Percentiles rank a stretch among this genome's conserved stretches.
Conservation (phyloP, 768 basidiomycete genomes). For the Panellus pusillus region DNA sequence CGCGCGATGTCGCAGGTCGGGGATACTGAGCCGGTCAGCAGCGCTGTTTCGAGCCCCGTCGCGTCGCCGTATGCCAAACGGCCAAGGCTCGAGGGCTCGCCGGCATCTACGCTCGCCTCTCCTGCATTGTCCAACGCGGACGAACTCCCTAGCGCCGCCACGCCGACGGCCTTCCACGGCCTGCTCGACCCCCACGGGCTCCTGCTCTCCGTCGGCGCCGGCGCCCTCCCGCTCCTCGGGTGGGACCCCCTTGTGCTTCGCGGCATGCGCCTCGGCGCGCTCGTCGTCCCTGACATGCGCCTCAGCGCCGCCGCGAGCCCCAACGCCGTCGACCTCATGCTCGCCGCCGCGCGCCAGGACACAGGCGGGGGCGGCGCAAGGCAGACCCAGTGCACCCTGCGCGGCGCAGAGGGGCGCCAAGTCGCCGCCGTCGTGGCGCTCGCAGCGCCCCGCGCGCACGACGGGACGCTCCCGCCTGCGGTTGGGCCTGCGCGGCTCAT, state of each 20-base stretch:
- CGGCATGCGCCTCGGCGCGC: slow-evolving; percentile 14
- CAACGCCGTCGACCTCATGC: slow-evolving; percentile 3
- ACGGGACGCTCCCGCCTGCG: slow-evolving; percentile 3
- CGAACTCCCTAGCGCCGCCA: slow-evolving; percentile 5
- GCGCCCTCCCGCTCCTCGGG: slow-evolving; percentile 11
- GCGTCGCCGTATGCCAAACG: too few relatives aligned
- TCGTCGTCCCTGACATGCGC: slow-evolving; percentile 9
- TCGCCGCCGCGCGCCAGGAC: neutral
- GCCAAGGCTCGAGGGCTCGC: too few relatives aligned
- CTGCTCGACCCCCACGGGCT: slow-evolving; percentile 18
- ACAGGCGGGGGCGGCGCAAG: neutral
- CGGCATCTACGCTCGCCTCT: too few relatives aligned
- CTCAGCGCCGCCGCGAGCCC: slow-evolving; percentile 1
- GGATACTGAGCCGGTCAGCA: too few relatives aligned
- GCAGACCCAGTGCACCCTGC: slow-evolving; percentile 1
- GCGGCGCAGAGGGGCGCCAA: neutral
- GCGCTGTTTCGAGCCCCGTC: too few relatives aligned
- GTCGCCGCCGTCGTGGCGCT: slow-evolving; percentile 7
- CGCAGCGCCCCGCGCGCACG: neutral
- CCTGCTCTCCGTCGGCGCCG: slow-evolving; percentile 19
- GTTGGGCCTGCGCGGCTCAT: slow-evolving; percentile 15
- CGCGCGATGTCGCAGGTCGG: slow-evolving; percentile 60
- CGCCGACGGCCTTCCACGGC: slow-evolving; percentile 16
- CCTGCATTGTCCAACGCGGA: neutral
- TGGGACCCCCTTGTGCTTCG: slow-evolving; percentile 13